Evolutionary conservation across 345 rosid genomes (phyloP).

Genomic region (Aquilaria sinensis): DNA sequence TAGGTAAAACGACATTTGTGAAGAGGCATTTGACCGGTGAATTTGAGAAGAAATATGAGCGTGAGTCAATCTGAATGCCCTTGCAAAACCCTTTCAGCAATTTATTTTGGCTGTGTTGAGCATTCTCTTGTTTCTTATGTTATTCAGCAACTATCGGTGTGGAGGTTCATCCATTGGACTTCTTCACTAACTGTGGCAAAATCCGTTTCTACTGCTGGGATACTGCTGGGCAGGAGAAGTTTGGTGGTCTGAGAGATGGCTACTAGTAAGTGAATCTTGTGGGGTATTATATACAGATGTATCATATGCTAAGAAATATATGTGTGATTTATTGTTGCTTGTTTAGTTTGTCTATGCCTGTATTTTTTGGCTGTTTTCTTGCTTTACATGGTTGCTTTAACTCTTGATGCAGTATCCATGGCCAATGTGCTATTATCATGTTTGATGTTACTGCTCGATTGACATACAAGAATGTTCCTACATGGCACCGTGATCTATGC

Average conservation of each 20-base stretch:
- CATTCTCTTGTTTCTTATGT: background rate
- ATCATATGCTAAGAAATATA: too few species aligned
- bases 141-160: conserved; percentile 86
- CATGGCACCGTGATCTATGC: conserved; percentile 98
- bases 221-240: conserved; percentile 95
- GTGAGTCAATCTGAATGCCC: conserved; percentile 31
- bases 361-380: background rate
- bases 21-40: conserved; percentile 96
- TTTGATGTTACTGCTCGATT: conserved; percentile 94
- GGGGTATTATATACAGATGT: too few species aligned
- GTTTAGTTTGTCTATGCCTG: background rate
- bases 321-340: background rate
- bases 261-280: conserved; percentile 57
- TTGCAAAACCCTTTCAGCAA: too few species aligned
- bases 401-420: conserved; percentile 71
- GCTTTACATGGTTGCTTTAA: background rate
- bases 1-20: conserved; percentile 89
- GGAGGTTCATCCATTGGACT: conserved; percentile 93
- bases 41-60: conserved; percentile 94
- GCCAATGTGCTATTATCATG: conserved; percentile 97
- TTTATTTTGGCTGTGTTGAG: background rate
- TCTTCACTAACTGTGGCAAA: conserved; percentile 88
- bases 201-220: conserved; percentile 97
- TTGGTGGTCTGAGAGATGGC: conserved; percentile 95
- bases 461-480: conserved; percentile 98